These are phyloP conservation scores for Hanseniaspora lindneri DNA, from an alignment of 805 yeast genomes.

Conservation along the genomic window DNA sequence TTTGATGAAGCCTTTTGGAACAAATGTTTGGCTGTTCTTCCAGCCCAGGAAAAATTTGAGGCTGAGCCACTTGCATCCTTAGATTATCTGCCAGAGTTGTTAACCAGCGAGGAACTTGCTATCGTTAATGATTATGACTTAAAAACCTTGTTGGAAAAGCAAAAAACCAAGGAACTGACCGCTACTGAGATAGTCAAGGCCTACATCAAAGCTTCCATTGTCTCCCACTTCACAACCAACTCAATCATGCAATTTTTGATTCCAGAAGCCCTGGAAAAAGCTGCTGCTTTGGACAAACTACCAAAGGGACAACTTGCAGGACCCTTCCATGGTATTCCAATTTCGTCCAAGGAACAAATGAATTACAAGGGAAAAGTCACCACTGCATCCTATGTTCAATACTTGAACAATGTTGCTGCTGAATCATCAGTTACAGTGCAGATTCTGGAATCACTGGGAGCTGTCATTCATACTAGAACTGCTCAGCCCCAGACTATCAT, in stretches of 20 bases:
- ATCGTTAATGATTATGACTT: conserved; percentile 36
- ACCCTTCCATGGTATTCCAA: conserved; percentile 58
- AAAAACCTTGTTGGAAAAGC: conserved; percentile 32
- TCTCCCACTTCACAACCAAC: conserved; percentile 52
- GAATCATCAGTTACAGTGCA: conserved; percentile 40
- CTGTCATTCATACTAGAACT: conserved; percentile 53
- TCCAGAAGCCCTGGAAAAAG: conserved; percentile 48
- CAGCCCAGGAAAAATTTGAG: conserved; percentile 21
- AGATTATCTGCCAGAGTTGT: conserved; percentile 18
- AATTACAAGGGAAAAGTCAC: conserved; percentile 43
- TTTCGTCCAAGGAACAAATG: conserved; percentile 58
- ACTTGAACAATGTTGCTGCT: conserved; percentile 37
- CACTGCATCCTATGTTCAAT: conserved; percentile 48
- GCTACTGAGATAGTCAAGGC: conserved; percentile 48
- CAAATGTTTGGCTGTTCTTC: conserved; percentile 19
- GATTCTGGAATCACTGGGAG: conserved; percentile 41
- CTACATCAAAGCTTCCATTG: conserved; percentile 51
- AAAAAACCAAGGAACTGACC: conserved; percentile 37
- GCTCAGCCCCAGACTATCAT: conserved; percentile 58
- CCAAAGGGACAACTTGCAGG: conserved; percentile 42
- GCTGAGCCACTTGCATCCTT: conserved; percentile 22
- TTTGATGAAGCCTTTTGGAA: conserved; percentile 22
- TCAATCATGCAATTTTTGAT: conserved; percentile 51
- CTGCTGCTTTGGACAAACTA: conserved; percentile 45
- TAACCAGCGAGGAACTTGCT: conserved; percentile 30